These are phyloP conservation scores for Hypericum androsaemum DNA, from an alignment of 345 rosid species.

Conservation along the genomic window DNA sequence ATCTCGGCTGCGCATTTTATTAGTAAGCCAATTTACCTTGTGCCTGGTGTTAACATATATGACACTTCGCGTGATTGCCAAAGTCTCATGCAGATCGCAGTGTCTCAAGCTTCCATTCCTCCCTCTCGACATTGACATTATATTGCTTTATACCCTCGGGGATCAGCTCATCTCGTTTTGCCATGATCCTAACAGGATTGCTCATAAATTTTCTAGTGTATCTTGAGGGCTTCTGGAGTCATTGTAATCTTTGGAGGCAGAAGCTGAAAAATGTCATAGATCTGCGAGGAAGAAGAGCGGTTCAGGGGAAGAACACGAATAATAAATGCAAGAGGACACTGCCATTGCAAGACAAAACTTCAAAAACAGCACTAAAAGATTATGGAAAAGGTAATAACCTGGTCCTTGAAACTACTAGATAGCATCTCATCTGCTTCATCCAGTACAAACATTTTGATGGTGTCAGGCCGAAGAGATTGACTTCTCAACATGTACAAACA, in stretches of 20 bases:
- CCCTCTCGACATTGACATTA: conserved; percentile 32
- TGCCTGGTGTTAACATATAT: conserved; percentile 47
- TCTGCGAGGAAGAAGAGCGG: conserved; percentile 17
- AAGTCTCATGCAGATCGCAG: conserved; percentile 21
- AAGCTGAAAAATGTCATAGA: conserved; percentile 41
- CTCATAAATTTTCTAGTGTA: conserved; percentile 43
- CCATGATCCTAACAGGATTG: conserved; percentile 43
- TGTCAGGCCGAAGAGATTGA: conserved; percentile 17
- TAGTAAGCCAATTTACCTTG: conserved; percentile 53
- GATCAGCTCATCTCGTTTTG: conserved; percentile 46
- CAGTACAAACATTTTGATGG: conserved; percentile 19
- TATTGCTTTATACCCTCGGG: conserved; percentile 46
- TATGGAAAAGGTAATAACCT: neutral
- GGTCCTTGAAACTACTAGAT: conserved; percentile 14
- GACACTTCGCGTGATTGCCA: conserved; percentile 43
- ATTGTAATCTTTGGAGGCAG: conserved; percentile 45
- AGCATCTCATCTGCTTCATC: conserved; percentile 7
- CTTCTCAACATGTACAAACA: conserved; percentile 18
- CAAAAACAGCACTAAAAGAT: neutral
- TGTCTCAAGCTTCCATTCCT: conserved; percentile 24
- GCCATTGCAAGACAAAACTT: neutral
- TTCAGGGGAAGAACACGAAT: neutral
- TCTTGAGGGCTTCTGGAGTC: conserved; percentile 51
- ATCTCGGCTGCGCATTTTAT: conserved; percentile 14
- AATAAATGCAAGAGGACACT: no score